Percentiles rank a stretch among this genome's conserved stretches.
Conservation (phyloP, 1,284 basidiomycete species). For the Heliocybe sulcata region DNA sequence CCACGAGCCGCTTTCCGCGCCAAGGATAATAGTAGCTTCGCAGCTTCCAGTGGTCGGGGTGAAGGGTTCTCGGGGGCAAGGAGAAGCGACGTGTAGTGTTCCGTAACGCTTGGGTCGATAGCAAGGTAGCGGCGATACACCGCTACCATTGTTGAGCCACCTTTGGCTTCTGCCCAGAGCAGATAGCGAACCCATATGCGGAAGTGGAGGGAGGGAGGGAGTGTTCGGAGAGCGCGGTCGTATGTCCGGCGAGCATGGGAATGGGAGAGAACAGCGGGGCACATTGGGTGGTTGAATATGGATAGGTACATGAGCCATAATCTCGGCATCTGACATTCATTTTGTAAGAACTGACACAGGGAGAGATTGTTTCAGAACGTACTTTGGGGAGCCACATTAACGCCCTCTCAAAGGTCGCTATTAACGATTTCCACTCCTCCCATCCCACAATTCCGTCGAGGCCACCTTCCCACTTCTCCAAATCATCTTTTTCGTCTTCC, state of each 20-base stretch:
- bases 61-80: slow-evolving; percentile 54
- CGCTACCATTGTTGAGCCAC: slow-evolving; percentile 80
- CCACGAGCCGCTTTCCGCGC: slow-evolving; percentile 81
- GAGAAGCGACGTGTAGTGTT: slow-evolving; percentile 76
- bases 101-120: slow-evolving; percentile 81
- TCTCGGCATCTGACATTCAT: slow-evolving; percentile 66
- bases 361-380: slow-evolving; percentile 23
- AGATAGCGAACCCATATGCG: slow-evolving; percentile 94
- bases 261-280: slow-evolving; percentile 78
- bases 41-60: slow-evolving; percentile 88
- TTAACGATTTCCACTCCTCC: slow-evolving; percentile 90
- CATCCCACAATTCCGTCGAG: slow-evolving; percentile 87
- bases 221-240: slow-evolving; percentile 89
- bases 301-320: slow-evolving; percentile 93
- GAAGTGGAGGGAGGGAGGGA: slow-evolving; percentile 91
- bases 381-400: slow-evolving; percentile 92
- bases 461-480: slow-evolving; percentile 79
- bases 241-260: slow-evolving; percentile 93
- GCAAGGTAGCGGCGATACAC: slow-evolving; percentile 89
- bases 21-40: slow-evolving; percentile 82
- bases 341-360: slow-evolving; percentile 6
- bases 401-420: slow-evolving; percentile 88
- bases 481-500: slow-evolving; percentile 74
- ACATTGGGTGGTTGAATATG: slow-evolving; percentile 85
- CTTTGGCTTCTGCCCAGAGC: slow-evolving; percentile 85